Evolutionary conservation across 495 filamentous ascomycete genomes (phyloP).

Genomic region (Rhizodiscina lignyota): DNA sequence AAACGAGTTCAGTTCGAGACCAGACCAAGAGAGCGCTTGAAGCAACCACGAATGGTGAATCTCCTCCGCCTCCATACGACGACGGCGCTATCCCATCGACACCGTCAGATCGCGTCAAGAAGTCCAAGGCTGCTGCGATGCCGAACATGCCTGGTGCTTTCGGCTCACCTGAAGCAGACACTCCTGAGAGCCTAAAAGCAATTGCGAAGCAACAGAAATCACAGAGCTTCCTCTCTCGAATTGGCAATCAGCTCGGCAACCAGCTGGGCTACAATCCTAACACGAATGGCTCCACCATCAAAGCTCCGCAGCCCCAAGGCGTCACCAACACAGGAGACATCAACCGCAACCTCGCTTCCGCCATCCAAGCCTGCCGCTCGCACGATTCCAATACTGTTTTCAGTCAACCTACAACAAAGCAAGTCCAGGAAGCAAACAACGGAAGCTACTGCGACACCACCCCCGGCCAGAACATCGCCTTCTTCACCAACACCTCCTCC

Average conservation of each 20-base stretch:
- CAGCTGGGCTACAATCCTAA: conserved; percentile 7
- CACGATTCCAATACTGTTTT: conserved; percentile 58
- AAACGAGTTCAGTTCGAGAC: conserved; percentile 24
- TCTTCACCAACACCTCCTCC: conserved; percentile 50
- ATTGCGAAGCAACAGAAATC: conserved; percentile 1
- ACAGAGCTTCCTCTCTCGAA: too few species aligned
- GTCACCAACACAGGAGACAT: conserved; percentile 12
- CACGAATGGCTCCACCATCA: neutral
- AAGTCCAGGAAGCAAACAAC: conserved; percentile 58
- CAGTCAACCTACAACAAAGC: conserved; percentile 48
- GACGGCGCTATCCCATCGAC: neutral
- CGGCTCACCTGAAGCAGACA: neutral
- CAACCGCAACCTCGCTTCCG: conserved; percentile 55
- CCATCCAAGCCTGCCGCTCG: conserved; percentile 65
- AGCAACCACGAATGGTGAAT: neutral
- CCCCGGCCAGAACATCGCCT: conserved; percentile 63
- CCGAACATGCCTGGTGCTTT: conserved; percentile 14
- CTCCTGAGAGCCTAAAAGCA: neutral
- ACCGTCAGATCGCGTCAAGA: neutral
- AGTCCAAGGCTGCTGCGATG: conserved; percentile 23
- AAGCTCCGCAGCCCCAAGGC: neutral
- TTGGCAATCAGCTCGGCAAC: too few species aligned
- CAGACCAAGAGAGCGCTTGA: conserved; percentile 13
- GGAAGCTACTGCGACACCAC: conserved; percentile 82
- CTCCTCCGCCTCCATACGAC: neutral